A percentile compares a stretch with the other conserved stretches of the same genome.
phyloP scores from a whole-genome alignment of 495 filamentous ascomycete genomes.

The Annulohypoxylon bovei region DNA sequence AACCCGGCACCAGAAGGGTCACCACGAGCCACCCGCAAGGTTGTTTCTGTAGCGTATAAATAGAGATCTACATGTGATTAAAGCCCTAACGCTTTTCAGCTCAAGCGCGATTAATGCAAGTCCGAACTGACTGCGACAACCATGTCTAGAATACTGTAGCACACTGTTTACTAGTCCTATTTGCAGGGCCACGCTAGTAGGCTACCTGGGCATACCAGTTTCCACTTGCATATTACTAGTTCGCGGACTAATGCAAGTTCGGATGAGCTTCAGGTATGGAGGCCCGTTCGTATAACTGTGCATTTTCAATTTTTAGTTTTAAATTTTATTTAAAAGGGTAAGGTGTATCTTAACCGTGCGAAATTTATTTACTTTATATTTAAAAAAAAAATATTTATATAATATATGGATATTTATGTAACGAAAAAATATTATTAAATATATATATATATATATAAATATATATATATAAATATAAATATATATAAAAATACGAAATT shows the following conservation, averaged over 20 bases:
- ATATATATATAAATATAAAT: too few species aligned
- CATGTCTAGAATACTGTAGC: background rate
- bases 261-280: constrained; percentile 10
- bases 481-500: too few species aligned
- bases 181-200: background rate
- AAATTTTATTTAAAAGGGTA: too few species aligned
- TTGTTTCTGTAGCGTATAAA: constrained; percentile 21
- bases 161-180: constrained; percentile 15
- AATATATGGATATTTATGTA: too few species aligned
- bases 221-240: background rate
- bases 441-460: too few species aligned
- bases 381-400: too few species aligned
- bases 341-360: too few species aligned
- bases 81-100: constrained; percentile 29
- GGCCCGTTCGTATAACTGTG: too few species aligned
- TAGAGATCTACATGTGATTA: constrained; percentile 19
- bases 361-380: too few species aligned
- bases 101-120: constrained; percentile 27
- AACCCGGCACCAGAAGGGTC: background rate
- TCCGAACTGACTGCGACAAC: constrained; percentile 8
- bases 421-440: too few species aligned
- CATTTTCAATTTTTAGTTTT: too few species aligned
- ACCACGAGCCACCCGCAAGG: background rate
- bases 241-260: constrained; percentile 11
- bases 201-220: background rate